Evolutionary conservation across 257 asterid species (phyloP), one percentile per base, ranked within the genome.

Genomic region (Lycium ferocissimum): DNA sequence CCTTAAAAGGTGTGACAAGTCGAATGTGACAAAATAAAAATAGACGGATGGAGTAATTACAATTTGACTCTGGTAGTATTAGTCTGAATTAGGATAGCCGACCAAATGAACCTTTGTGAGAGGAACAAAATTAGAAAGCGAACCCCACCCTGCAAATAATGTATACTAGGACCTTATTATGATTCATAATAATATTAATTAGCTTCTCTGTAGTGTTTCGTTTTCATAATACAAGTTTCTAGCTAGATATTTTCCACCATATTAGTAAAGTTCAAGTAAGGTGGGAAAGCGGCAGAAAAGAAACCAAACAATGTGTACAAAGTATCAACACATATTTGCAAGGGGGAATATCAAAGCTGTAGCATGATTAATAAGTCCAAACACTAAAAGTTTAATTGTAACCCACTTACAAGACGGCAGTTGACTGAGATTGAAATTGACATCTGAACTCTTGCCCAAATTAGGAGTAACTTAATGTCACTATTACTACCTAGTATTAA

Each of bases 341-440:
- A 65, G 43, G 40, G 63, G 18, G 71, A 65, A 65, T 65, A 65
- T 65, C 43, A 65, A 26, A 18, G 15, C 26, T 73, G 20, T 22
- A 45, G 59, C n/a, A 73, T 73, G 40, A 73, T 73, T 20, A n/a
- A 73, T 20, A n/a, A 73, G 80, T 73, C 80, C 80, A 75, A 59
- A 4, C 65, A 18, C 33, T 59, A 59, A 59, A 26, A 75, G 10
- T 67, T 67, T 37, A 22, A 2, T 47, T 49, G 61, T 49, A n/a
- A 13, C n/a, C 18, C n/a, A 73, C 45, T 22, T 76, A 13, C 22
- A 51, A 51, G 82, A 26, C 63, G 82, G 82, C 63, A 76, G 22
- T 76, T 33, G 63, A 49, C 82, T 76, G 5, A 51, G 6, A 76
- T 76, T 76, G 82, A 76, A 10, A 53, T 76, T 51, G 63, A 76